Base-by-base conservation (phyloP, 1,139 yeast genomes). In the Candida sp. region DNA sequence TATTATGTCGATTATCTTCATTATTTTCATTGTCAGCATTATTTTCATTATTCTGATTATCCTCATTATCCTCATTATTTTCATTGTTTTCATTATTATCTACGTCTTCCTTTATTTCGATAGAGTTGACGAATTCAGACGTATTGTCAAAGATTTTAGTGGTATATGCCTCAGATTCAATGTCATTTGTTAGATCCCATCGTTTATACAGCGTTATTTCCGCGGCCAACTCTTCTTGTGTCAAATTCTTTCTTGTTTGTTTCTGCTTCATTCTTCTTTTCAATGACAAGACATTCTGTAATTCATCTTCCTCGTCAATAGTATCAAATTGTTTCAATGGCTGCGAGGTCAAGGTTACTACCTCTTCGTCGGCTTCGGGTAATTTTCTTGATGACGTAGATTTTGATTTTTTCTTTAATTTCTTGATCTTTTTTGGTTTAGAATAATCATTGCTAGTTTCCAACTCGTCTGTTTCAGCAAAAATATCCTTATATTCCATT, bases 91-190 rank as follows among this genome's bases (percentile, higher is more conserved):
- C 43, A 3, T 38, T 37, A 6, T 34, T 25, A 9, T 36, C 42
- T 2, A 22, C 11, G 5, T 36, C 36, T 5, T 40, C 38, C 23
- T 44, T 36, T n/a, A 39, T 36, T 19, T 41, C 40, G 25, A 79
- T 49, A 1, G 68, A 62, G 19, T 64, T 69, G 46, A 87, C 66
- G 57, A 87, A 84, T 32, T 80, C 85, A 3, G 70, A 58, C 4
- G 81, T 82, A 43, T 81, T 87, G 57, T 84, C 84, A 38, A 81
- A 66, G 0, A 77, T 68, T 29, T 77, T 49, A 1, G 71, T 74
- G 5, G 44, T 41, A 45, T 50, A 51, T 3, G 49, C 38, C 3
- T 44, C 51, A 34, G 51, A 52, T 9, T 56, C 66, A 25, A 57
- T 36, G 6, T 59, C 59, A 9, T 64, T 63, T 38, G 68, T 75